Conservation (phyloP, 495 filamentous ascomycete species). For the Evernia prunastri region DNA sequence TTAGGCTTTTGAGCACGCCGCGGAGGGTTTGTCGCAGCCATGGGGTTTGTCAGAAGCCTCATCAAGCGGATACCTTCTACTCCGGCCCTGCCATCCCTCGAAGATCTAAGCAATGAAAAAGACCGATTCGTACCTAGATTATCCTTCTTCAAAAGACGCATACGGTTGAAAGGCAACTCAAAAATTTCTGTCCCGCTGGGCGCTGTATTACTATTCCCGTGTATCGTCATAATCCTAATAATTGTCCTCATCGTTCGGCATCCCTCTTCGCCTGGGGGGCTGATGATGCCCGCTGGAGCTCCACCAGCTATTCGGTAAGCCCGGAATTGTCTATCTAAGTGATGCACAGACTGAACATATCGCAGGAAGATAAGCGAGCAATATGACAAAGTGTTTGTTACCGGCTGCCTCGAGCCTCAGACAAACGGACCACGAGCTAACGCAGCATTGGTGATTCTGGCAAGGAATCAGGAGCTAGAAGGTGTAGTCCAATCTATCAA, state of each 20-base stretch:
- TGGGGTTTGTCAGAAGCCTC: constrained; percentile 60
- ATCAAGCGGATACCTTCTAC: constrained; percentile 58
- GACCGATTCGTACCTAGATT: constrained; percentile 52
- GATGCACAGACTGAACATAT: constrained; percentile 1
- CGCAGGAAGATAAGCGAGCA: constrained; percentile 92
- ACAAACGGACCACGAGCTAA: constrained; percentile 73
- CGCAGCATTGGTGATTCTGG: constrained; percentile 91
- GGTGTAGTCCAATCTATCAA: constrained; percentile 95
- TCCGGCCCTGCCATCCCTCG: constrained; percentile 52
- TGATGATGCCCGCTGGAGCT: constrained; percentile 81
- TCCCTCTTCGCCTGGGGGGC: constrained; percentile 72
- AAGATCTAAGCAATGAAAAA: constrained; percentile 51
- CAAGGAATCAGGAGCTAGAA: constrained; percentile 92
- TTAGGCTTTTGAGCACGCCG: background rate
- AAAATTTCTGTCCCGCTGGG: constrained; percentile 90
- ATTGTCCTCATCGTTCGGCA: constrained; percentile 84
- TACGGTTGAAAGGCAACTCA: constrained; percentile 90
- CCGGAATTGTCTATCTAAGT: background rate
- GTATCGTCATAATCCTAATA: constrained; percentile 86
- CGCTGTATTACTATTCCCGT: constrained; percentile 86
- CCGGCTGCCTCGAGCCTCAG: constrained; percentile 70
- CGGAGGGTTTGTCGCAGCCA: constrained; percentile 25
- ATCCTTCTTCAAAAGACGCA: constrained; percentile 79
- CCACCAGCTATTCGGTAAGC: constrained; percentile 87
- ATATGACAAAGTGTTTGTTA: constrained; percentile 92